These are phyloP conservation scores for Mycogone perniciosa DNA, from an alignment of 2,329 filamentous ascomycete genomes.

Conservation along the genomic window DNA sequence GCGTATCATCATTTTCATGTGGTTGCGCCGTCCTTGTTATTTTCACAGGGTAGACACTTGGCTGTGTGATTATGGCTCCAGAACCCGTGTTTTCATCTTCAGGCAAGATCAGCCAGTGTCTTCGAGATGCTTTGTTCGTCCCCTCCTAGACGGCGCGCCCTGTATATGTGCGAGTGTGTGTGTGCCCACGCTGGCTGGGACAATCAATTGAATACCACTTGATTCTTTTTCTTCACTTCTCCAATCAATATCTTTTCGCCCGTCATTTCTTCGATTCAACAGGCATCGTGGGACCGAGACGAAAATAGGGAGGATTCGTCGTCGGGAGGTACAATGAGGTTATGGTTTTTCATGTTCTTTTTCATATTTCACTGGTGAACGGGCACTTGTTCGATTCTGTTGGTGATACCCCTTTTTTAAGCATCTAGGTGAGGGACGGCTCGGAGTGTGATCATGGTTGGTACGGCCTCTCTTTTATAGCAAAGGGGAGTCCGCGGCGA, in stretches of 20 bases:
- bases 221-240: slow-evolving; percentile 16
- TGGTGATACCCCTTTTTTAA: slow-evolving; percentile 30
- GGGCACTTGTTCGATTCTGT: slow-evolving; percentile 25
- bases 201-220: slow-evolving; percentile 7
- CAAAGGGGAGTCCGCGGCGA: background rate
- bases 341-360: slow-evolving; percentile 19
- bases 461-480: background rate
- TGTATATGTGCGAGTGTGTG: slow-evolving; percentile 10
- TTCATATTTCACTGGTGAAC: slow-evolving; percentile 13
- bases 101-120: slow-evolving; percentile 11
- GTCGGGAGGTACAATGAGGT: slow-evolving; percentile 15
- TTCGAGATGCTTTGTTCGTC: slow-evolving; percentile 20
- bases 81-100: background rate
- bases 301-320: slow-evolving; percentile 20
- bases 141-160: slow-evolving; percentile 12
- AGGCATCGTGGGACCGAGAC: slow-evolving; percentile 14
- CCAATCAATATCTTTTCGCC: slow-evolving; percentile 20
- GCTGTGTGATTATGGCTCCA: background rate
- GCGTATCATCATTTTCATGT: slow-evolving; percentile 5
- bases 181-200: slow-evolving; percentile 18
- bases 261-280: slow-evolving; percentile 18
- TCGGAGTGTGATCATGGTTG: background rate
- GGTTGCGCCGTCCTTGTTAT: slow-evolving; percentile 7
- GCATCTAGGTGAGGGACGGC: slow-evolving; percentile 6
- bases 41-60: slow-evolving; percentile 16